phyloP scores from a whole-genome alignment of 139 green algal species.

The Chlorella vulgaris region DNA sequence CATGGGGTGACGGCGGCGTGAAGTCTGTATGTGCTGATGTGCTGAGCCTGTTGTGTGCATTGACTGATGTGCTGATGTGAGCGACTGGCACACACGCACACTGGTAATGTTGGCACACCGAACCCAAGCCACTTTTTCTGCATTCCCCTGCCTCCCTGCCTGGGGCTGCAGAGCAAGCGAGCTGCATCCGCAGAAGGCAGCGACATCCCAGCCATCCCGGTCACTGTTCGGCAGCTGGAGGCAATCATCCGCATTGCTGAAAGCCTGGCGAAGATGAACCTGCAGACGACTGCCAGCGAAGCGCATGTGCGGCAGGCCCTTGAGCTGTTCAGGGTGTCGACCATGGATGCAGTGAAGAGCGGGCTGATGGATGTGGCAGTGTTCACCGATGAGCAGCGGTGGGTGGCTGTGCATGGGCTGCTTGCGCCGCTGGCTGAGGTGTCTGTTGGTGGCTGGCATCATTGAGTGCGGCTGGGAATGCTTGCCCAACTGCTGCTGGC shows the following conservation, averaged over 20 bases:
- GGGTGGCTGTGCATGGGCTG: background rate
- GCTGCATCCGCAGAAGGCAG: slow-evolving; percentile 46
- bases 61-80: no score
- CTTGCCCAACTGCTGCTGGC: no score
- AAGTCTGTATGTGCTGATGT: no score
- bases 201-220: slow-evolving; percentile 81
- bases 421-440: background rate
- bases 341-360: slow-evolving; percentile 78
- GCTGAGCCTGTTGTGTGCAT: no score
- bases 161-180: slow-evolving; percentile 48
- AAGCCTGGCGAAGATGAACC: slow-evolving; percentile 91
- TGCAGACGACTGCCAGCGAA: slow-evolving; percentile 71
- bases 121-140: no score
- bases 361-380: slow-evolving; percentile 69
- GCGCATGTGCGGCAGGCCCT: slow-evolving; percentile 84
- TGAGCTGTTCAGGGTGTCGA: slow-evolving; percentile 83
- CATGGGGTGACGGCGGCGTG: no score
- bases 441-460: no score
- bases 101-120: background rate
- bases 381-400: slow-evolving; percentile 76
- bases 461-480: no score
- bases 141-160: background rate
- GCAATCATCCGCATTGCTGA: slow-evolving; percentile 94
- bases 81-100: background rate
- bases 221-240: slow-evolving; percentile 98